Evolutionary conservation across 139 green algal species (phyloP).

Genomic region (Choricystis sp.): DNA sequence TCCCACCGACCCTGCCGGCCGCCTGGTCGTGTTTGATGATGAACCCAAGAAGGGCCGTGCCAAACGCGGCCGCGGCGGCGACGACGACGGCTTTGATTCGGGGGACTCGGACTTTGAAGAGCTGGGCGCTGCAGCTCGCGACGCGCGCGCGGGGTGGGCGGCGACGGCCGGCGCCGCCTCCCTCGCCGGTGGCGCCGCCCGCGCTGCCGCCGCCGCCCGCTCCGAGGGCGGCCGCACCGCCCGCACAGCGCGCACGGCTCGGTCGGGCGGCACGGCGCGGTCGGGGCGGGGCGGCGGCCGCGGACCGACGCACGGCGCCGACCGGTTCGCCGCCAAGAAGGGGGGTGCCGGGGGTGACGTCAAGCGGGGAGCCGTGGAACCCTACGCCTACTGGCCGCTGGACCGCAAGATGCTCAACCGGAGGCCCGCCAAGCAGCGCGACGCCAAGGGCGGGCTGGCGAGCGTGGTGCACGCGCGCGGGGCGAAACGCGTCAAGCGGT

Average conservation of each 20-base stretch:
- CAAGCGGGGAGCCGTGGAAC: slow-evolving; percentile 63
- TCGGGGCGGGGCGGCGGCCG: slow-evolving; percentile 4
- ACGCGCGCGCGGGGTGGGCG: no score
- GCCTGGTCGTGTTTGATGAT: no score
- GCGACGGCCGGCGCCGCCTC: not conserved
- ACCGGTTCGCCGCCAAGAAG: slow-evolving; percentile 50
- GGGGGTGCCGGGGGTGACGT: slow-evolving; percentile 44
- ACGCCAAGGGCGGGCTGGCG: slow-evolving; percentile 25
- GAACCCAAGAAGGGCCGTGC: no score
- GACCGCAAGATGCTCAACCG: slow-evolving; percentile 91
- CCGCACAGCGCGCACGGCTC: slow-evolving; percentile 2
- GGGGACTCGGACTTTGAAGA: slow-evolving; percentile 61
- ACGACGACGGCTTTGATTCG: slow-evolving; percentile 18
- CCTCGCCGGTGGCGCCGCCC: not conserved
- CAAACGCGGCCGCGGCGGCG: no score
- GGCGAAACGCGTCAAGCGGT: no score
- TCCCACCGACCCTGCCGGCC: no score
- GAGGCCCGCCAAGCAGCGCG: slow-evolving; percentile 44
- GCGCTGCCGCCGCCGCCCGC: not conserved
- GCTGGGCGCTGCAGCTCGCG: no score
- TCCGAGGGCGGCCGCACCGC: not conserved
- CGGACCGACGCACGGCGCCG: slow-evolving; percentile 32
- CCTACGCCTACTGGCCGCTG: slow-evolving; percentile 95
- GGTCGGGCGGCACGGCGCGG: not conserved
- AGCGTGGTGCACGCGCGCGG: slow-evolving; percentile 32